A percentile compares a stretch with the other conserved stretches of the same genome.
Evolutionary conservation across 768 basidiomycete genomes (phyloP).

Genomic region (Trametes coccinea): DNA sequence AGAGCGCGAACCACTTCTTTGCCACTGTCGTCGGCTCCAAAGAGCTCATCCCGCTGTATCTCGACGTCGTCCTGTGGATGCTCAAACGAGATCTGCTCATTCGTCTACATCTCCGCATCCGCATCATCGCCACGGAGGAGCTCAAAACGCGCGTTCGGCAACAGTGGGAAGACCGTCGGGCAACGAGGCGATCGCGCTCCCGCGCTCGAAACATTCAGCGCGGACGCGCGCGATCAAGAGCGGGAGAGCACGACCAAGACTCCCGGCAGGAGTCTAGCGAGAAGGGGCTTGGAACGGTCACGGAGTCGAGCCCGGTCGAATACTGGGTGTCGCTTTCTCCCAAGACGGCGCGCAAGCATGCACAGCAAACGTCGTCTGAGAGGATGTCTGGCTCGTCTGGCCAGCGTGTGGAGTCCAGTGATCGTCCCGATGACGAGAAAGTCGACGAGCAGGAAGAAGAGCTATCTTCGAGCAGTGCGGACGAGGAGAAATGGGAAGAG

Average conservation of each 20-base stretch:
- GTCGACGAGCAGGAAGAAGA: conserved; percentile 30
- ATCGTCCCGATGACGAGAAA: conserved; percentile 29
- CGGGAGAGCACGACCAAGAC: not conserved
- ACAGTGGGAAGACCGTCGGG: conserved; percentile 36
- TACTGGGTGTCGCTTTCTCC: conserved; percentile 59
- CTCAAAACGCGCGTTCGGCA: conserved; percentile 71
- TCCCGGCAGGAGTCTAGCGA: conserved; percentile 13
- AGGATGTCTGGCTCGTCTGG: conserved; percentile 26
- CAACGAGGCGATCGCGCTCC: conserved; percentile 29
- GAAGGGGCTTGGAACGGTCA: conserved; percentile 20
- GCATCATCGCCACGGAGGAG: conserved; percentile 75
- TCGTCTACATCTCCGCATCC: conserved; percentile 82
- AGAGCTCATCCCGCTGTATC: conserved; percentile 67
- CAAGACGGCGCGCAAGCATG: conserved; percentile 47
- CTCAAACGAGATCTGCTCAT: conserved; percentile 83
- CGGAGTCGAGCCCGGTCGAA: conserved; percentile 27
- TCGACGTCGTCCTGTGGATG: conserved; percentile 89
- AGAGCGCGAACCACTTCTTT: conserved; percentile 74
- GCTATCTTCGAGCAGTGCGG: conserved; percentile 31
- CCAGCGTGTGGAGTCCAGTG: conserved; percentile 16
- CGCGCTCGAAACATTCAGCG: conserved; percentile 23
- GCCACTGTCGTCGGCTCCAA: conserved; percentile 73
- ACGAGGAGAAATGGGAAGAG: conserved; percentile 37
- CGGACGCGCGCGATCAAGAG: conserved; percentile 1
- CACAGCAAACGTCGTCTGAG: conserved; percentile 42